phyloP scores from a whole-genome alignment of 768 basidiomycete genomes.

The Naganishia vishniacii region DNA sequence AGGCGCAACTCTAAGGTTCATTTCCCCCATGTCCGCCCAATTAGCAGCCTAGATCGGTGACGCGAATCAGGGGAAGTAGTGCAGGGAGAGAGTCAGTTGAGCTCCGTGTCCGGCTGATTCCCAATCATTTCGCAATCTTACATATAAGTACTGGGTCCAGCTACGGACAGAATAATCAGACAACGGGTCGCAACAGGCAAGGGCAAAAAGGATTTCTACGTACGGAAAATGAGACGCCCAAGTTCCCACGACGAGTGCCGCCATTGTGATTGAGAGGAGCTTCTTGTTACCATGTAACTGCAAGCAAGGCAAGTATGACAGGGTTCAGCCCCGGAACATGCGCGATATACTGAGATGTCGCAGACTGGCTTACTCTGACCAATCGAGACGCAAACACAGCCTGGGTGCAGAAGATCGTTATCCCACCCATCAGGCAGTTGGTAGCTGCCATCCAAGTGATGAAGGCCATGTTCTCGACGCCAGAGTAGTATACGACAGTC shows the following conservation, averaged over 20 bases:
- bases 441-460: background rate
- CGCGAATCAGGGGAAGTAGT: background rate
- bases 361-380: background rate
- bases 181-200: background rate
- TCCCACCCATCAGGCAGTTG: constrained; percentile 1
- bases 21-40: constrained; percentile 9
- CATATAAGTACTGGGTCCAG: constrained; percentile 4
- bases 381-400: background rate
- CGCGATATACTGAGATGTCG: no score
- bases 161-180: background rate
- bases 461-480: background rate
- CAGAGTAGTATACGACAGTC: background rate
- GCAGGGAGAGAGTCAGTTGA: background rate
- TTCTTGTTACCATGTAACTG: background rate
- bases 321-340: background rate
- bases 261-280: background rate
- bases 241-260: background rate
- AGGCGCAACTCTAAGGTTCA: background rate
- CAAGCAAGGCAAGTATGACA: no score
- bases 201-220: background rate
- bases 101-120: no score
- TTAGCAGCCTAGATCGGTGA: background rate
- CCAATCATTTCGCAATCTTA: background rate
- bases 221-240: background rate
- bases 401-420: background rate